Conservation (phyloP, 2,329 filamentous ascomycete genomes). For the Lasiodiplodia sp. region DNA sequence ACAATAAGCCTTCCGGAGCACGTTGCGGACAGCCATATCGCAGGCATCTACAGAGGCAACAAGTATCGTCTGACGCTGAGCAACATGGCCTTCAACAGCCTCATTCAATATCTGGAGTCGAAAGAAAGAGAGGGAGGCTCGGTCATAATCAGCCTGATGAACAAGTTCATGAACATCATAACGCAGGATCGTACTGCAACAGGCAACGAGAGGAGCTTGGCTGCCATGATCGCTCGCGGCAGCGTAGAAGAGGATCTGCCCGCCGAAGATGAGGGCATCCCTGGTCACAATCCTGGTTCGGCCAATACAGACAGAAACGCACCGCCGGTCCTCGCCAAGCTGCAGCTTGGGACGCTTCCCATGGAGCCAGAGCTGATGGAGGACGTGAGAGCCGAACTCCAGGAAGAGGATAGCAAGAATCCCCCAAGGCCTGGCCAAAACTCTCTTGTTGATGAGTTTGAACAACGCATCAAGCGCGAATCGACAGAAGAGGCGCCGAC, state of each 20-base stretch:
- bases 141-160: conserved; percentile 77
- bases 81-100: conserved; percentile 78
- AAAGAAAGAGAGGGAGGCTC: conserved; percentile 82
- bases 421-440: conserved; percentile 74
- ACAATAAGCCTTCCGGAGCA: conserved; percentile 80
- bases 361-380: conserved; percentile 83
- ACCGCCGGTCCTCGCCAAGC: conserved; percentile 63
- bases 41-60: conserved; percentile 81
- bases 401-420: conserved; percentile 81
- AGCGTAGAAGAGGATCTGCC: conserved; percentile 65
- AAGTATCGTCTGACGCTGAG: conserved; percentile 93
- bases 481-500: conserved; percentile 84
- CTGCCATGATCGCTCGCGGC: conserved; percentile 64
- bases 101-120: conserved; percentile 89
- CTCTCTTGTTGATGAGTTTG: conserved; percentile 86
- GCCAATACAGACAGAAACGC: conserved; percentile 66
- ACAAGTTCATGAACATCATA: conserved; percentile 64
- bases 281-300: conserved; percentile 70
- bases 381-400: conserved; percentile 85
- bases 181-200: conserved; percentile 63
- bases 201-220: conserved; percentile 66
- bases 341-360: conserved; percentile 82
- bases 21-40: conserved; percentile 75
- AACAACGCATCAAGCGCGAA: conserved; percentile 86
- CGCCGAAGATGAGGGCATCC: conserved; percentile 72